These are phyloP conservation scores for Angomonas desouzai DNA, from an alignment of 208 protist species.

Conservation along the genomic window DNA sequence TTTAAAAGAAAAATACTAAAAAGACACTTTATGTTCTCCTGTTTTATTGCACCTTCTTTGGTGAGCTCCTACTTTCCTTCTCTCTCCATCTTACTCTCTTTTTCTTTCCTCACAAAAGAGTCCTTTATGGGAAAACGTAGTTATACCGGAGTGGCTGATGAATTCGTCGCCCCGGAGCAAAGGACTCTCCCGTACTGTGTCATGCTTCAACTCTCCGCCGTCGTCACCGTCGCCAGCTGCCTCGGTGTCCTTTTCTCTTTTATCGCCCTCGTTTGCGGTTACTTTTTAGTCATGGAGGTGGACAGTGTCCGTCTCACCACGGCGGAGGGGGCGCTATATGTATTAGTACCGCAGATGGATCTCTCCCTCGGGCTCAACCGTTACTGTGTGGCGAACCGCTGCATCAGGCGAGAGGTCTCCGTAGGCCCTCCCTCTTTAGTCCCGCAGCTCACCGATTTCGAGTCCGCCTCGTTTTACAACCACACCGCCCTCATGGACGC, in stretches of 20 bases:
- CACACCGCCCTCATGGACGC: neutral
- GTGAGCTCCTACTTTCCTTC: neutral
- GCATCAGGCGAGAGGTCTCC: conserved; percentile 14
- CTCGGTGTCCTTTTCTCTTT: neutral
- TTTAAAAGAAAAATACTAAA: neutral
- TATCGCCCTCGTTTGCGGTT: neutral
- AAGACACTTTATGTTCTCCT: too few species aligned
- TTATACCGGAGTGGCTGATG: neutral
- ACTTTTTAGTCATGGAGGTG: neutral
- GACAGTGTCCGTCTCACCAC: neutral
- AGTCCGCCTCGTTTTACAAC: neutral
- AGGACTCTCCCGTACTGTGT: neutral
- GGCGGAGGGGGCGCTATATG: neutral
- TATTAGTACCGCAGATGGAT: conserved; percentile 42
- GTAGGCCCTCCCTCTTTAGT: conserved; percentile 20
- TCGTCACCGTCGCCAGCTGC: neutral
- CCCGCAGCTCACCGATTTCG: neutral
- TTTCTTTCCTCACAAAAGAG: conserved; percentile 12
- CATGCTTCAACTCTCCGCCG: neutral
- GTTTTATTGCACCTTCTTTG: too few species aligned
- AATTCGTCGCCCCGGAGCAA: neutral
- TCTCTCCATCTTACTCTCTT: neutral
- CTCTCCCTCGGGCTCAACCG: conserved; percentile 30
- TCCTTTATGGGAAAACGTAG: neutral
- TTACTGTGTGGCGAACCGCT: conserved; percentile 26